Conservation (phyloP, 345 rosid genomes). For the Crucihimalaya himalaica region DNA sequence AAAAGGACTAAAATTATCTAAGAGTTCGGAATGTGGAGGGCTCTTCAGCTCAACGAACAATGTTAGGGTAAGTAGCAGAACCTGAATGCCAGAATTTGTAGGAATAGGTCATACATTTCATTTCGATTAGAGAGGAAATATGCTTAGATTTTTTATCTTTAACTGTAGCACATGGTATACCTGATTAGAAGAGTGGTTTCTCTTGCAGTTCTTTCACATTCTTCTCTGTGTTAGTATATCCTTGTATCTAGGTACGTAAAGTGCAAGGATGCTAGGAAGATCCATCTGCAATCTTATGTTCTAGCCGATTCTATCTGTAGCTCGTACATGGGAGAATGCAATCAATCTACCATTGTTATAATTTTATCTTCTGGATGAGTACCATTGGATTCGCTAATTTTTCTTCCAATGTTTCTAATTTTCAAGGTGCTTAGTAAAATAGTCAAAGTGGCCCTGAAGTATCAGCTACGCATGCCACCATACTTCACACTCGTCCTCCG, state of each 20-base stretch:
- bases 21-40: background rate
- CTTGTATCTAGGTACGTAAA: background rate
- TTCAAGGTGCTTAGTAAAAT: constrained; percentile 83
- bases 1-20: background rate
- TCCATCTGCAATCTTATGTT: background rate
- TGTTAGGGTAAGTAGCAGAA: background rate
- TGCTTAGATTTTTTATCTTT: background rate
- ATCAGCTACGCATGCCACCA: constrained; percentile 95
- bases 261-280: background rate
- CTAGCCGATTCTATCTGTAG: background rate
- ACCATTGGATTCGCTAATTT: background rate
- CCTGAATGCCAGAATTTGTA: background rate
- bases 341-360: background rate
- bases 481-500: constrained; percentile 92
- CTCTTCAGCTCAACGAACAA: background rate
- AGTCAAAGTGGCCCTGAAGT: constrained; percentile 83
- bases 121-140: background rate
- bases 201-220: background rate
- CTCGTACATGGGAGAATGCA: background rate
- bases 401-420: background rate
- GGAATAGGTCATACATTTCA: background rate
- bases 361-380: constrained; percentile 3
- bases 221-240: constrained; percentile 16
- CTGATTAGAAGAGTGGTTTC: background rate
- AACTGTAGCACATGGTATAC: background rate